phyloP scores from a whole-genome alignment of 2,329 filamentous ascomycete species.

The Cytospora mali region DNA sequence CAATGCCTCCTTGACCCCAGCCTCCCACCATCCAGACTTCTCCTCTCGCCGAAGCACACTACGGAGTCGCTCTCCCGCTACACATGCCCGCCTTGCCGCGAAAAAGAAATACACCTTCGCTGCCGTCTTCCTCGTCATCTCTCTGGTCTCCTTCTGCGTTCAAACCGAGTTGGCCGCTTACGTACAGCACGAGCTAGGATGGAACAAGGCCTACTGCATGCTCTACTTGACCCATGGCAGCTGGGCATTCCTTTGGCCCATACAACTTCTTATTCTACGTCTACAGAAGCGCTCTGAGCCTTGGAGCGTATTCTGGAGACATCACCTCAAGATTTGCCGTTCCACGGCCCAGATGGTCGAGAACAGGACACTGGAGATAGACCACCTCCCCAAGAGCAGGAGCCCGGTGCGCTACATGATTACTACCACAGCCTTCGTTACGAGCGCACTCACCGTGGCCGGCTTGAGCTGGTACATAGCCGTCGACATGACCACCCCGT shows the following conservation, averaged over 20 bases:
- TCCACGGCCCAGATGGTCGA: constrained; percentile 79
- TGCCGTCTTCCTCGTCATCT: constrained; percentile 78
- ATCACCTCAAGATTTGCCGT: constrained; percentile 53
- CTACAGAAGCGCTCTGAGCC: constrained; percentile 76
- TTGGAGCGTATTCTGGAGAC: constrained; percentile 84
- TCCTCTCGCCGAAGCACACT: constrained; percentile 66
- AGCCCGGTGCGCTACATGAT: constrained; percentile 69
- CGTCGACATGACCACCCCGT: constrained; percentile 88
- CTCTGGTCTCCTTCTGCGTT: constrained; percentile 83
- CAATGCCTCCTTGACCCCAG: constrained; percentile 31
- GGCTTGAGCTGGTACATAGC: constrained; percentile 95
- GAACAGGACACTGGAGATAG: constrained; percentile 71
- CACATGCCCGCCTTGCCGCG: constrained; percentile 65
- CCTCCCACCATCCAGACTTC: constrained; percentile 42
- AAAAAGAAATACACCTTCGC: constrained; percentile 86
- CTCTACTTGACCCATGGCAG: constrained; percentile 96
- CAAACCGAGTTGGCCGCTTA: constrained; percentile 96
- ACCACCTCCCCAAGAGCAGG: constrained; percentile 44
- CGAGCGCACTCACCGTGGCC: constrained; percentile 82
- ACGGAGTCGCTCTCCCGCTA: constrained; percentile 75
- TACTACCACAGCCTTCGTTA: constrained; percentile 78
- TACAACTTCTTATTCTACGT: constrained; percentile 78
- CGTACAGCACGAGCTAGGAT: constrained; percentile 87
- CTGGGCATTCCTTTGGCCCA: constrained; percentile 87
- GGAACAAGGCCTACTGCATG: constrained; percentile 99